A percentile compares a stretch with the other conserved stretches of the same genome.
These are phyloP conservation scores for Deuterostichococcus epilithicus DNA, from an alignment of 139 green algal genomes.

Conservation along the genomic window DNA sequence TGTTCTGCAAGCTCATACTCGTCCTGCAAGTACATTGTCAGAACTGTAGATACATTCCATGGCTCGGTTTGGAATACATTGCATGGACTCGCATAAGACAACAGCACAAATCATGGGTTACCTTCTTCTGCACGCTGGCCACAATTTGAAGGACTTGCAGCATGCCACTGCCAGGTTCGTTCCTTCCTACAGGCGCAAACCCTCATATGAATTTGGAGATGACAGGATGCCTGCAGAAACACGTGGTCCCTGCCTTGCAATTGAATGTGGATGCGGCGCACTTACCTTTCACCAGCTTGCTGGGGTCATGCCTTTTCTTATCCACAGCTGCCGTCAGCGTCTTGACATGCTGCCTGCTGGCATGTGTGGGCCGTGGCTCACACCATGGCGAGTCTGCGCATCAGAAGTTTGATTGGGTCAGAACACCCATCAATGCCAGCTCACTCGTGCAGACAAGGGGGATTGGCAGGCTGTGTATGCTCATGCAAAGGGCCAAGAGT, in stretches of 20 bases:
- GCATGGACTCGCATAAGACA: neutral
- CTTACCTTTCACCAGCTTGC: conserved; percentile 59
- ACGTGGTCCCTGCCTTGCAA: too few species aligned
- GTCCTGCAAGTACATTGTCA: neutral
- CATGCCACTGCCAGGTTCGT: conserved; percentile 77
- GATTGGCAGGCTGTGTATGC: too few species aligned
- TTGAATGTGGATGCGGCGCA: too few species aligned
- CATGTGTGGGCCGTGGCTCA: conserved; percentile 56
- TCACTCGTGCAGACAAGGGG: too few species aligned
- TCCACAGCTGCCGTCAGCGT: conserved; percentile 49
- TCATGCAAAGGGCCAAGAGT: too few species aligned
- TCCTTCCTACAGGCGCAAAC: conserved; percentile 38
- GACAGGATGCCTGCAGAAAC: too few species aligned
- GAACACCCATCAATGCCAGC: neutral
- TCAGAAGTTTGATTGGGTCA: neutral
- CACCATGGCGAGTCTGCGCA: conserved; percentile 78
- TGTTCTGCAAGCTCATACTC: neutral
- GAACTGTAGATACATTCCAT: too few species aligned
- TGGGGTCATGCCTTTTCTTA: conserved; percentile 69
- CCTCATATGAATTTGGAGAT: too few species aligned
- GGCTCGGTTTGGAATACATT: too few species aligned
- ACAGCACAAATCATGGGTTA: neutral
- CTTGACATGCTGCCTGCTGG: conserved; percentile 32
- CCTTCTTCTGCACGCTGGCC: conserved; percentile 10
- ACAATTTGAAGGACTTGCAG: conserved; percentile 63